Evolutionary conservation across 2,329 filamentous ascomycete genomes (phyloP), one percentile per base, ranked within the genome.

Genomic region (Venturia aucupariae): DNA sequence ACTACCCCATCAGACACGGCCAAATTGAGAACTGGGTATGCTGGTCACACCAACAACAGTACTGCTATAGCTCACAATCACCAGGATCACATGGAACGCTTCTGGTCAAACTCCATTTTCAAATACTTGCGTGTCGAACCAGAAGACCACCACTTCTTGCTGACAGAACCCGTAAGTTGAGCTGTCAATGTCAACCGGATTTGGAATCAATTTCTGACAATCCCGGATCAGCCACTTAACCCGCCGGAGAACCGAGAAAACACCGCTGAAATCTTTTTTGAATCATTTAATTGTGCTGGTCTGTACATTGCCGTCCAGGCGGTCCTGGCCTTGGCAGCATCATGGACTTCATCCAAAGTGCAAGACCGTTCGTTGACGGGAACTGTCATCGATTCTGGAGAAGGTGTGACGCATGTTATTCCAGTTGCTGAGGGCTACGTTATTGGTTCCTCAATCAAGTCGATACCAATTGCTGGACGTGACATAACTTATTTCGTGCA

Each of bases 61-160:
- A 32, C 17, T 41, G 35, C 27, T 63, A 39, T 27, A 22, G 44
- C 44, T 65, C 22, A 65, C 60, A 67, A 70, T 69, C 65, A 68
- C 67, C 64, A 94, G 90, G 94, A 99, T 78, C 90, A 97, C 73
- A 99, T 99, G 94, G 94, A 99, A 78, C 88, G 94, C 68, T 99
- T 97, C 81, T 99, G 94, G 94, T 97, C 95, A 70, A 97, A 97
- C 81, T 99, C 94, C 68, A 99, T 99, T 79, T 99, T 99, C 86
- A 99, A 99, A 77, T 99, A 99, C 75, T 84, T 99, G 63, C 87
- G 94, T 71, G 94, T 99, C 70, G 94, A 99, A 79, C 94, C 94
- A 38, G 94, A 99, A 79, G 94, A 99, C 75, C 94, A 99, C 78
- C 92, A 96, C 81, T 99, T 99, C 78, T 86, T 99, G 67, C 86